Base-by-base conservation (phyloP, 306 rosid genomes). In the Cucurbita argyrosperma region DNA sequence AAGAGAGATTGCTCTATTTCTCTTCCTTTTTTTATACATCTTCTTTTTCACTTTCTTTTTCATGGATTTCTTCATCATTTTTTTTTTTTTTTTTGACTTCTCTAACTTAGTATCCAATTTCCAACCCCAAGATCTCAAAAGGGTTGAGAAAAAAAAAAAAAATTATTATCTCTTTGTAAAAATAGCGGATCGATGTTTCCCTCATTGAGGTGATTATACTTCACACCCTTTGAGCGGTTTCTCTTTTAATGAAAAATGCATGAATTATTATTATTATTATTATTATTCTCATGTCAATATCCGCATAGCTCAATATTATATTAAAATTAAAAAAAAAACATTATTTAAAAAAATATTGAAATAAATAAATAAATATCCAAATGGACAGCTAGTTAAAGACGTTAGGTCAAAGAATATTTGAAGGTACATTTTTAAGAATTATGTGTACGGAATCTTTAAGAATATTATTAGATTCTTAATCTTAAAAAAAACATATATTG, bases 21-120 rank as follows among this genome's bases (percentile, higher is more conserved):
- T 81, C 87, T 80, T 12, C 1, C 16, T 49, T 49, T 79, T 87
- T 88, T 91, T 82, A 40, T 72, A 59, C 89, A 76, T 84, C 85
- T 83, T 83, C 39, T 53, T 81, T 82, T 82, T 76, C 82, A 51
- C 72, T 80, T 65, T n/a, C 72, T 82, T 65, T 14, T 40, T 63
- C 43, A 59, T 57, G 72, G 82, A 79, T 73, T 70, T 61, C 63
- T n/a, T 15, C 79, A 78, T 69, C 6, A 56, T 12, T 37, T 7
- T 15, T 54, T 21, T 55, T 61, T 61, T 61, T 58, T 58, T 65
- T 43, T 43, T 47, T 6, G 21, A 47, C 57, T 45, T 62, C 10
- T 46, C 74, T 68, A 68, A 68, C 74, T 26, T 47, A 23, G 74
- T 23, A 19, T 18, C 14, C 15, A 39, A 63, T 68, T 49, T 68